Evolutionary conservation across 2,329 filamentous ascomycete species (phyloP).

Genomic region (Fusarium lateritium): DNA sequence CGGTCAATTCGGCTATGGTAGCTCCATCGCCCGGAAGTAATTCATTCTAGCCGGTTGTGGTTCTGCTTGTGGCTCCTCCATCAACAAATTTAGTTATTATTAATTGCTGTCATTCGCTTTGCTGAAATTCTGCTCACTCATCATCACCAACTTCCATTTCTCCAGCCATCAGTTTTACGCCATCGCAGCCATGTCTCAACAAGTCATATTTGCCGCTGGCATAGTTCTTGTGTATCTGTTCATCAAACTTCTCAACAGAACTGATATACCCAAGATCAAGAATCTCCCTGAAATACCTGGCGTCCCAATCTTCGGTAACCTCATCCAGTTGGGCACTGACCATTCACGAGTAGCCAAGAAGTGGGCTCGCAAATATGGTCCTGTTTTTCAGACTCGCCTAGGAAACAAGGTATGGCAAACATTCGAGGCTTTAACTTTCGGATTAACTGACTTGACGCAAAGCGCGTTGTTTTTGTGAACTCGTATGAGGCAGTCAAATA

Average conservation of each 20-base stretch:
- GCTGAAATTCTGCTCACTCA: no score
- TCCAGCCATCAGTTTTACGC: no score
- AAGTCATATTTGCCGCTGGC: conserved; percentile 19
- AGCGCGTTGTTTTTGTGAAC: conserved; percentile 83
- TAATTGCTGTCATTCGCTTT: no score
- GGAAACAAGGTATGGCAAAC: conserved; percentile 71
- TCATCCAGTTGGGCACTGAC: conserved; percentile 71
- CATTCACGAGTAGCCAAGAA: conserved; percentile 68
- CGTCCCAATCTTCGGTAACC: conserved; percentile 73
- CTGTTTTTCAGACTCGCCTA: conserved; percentile 76
- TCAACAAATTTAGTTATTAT: no score
- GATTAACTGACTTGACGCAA: conserved; percentile 35
- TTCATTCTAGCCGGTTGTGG: no score
- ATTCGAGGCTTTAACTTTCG: background rate
- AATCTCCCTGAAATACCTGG: conserved; percentile 73
- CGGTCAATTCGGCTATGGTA: no score
- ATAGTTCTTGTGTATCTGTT: conserved; percentile 18
- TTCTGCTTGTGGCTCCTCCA: no score
- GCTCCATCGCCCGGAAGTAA: no score
- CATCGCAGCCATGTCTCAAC: conserved; percentile 24
- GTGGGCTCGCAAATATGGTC: conserved; percentile 73
- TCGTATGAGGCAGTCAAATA: conserved; percentile 81
- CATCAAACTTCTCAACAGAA: conserved; percentile 58
- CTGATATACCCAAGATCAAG: conserved; percentile 73
- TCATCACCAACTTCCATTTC: no score